A percentile compares a stretch with the other conserved stretches of the same genome.
Evolutionary conservation across 208 protist species (phyloP).

Genomic region (Crithidia brevicula): DNA sequence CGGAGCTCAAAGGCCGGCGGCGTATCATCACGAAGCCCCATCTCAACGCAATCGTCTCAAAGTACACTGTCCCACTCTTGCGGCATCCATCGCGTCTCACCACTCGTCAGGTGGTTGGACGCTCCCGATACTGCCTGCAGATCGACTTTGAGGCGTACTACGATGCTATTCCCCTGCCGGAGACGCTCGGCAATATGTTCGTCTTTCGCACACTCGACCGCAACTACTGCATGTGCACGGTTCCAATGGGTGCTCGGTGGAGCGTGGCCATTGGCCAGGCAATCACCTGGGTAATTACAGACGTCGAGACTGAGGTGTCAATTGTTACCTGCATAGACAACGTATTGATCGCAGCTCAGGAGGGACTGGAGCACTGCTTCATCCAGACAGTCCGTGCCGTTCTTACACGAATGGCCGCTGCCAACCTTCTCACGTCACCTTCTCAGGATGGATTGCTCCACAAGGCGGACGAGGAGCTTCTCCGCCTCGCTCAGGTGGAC

Average conservation of each 20-base stretch:
- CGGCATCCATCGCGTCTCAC: slow-evolving; percentile 15
- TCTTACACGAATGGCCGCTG: slow-evolving; percentile 16
- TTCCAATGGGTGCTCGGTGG: slow-evolving; percentile 37
- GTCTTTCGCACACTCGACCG: slow-evolving; percentile 16
- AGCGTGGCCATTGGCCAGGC: slow-evolving; percentile 33
- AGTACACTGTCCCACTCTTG: neutral
- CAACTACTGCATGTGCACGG: slow-evolving; percentile 21
- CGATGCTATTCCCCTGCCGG: slow-evolving; percentile 35
- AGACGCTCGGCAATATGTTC: slow-evolving; percentile 27
- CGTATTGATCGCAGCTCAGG: slow-evolving; percentile 31
- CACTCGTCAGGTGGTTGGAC: slow-evolving; percentile 19
- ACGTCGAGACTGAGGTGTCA: neutral
- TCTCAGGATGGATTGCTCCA: slow-evolving; percentile 16
- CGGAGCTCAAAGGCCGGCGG: neutral
- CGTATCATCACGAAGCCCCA: neutral
- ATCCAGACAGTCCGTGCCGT: slow-evolving; percentile 12
- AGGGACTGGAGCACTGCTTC: slow-evolving; percentile 32
- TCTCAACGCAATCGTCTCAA: neutral
- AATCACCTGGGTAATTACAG: neutral
- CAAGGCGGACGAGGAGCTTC: neutral
- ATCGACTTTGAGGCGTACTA: slow-evolving; percentile 49
- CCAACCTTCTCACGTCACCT: slow-evolving; percentile 32
- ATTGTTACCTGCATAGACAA: slow-evolving; percentile 32
- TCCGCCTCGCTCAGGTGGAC: neutral
- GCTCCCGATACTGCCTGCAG: slow-evolving; percentile 31